These are phyloP conservation scores for Penicillium canariense DNA, from an alignment of 495 filamentous ascomycete genomes.

Conservation along the genomic window DNA sequence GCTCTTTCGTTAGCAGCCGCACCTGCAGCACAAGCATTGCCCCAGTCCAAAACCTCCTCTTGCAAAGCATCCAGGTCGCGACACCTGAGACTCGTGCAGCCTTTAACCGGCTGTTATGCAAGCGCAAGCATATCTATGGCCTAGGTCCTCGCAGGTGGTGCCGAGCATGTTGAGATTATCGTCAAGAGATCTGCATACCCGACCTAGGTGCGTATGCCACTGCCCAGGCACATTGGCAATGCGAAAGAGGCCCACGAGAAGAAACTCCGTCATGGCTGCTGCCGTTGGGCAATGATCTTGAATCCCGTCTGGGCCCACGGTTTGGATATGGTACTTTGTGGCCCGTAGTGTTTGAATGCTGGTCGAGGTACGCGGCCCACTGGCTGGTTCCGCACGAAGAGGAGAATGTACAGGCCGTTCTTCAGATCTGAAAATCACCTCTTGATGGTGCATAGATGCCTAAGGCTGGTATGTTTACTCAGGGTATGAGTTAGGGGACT, in stretches of 20 bases:
- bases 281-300: slow-evolving; percentile 9
- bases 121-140: slow-evolving; percentile 12
- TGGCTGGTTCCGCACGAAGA: slow-evolving; percentile 15
- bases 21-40: slow-evolving; percentile 8
- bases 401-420: slow-evolving; percentile 20
- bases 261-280: slow-evolving; percentile 12
- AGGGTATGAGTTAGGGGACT: not conserved
- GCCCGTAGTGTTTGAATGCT: not conserved
- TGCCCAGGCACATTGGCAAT: slow-evolving; percentile 8
- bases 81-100: slow-evolving; percentile 10
- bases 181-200: slow-evolving; percentile 8
- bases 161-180: slow-evolving; percentile 5
- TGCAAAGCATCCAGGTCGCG: slow-evolving; percentile 10
- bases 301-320: slow-evolving; percentile 14
- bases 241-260: slow-evolving; percentile 19
- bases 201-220: slow-evolving; percentile 2
- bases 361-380: slow-evolving; percentile 24
- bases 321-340: slow-evolving; percentile 22
- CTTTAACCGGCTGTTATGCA: slow-evolving; percentile 3
- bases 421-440: not conserved
- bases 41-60: slow-evolving; percentile 17
- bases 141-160: slow-evolving; percentile 14
- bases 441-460: not conserved
- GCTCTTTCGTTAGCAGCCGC: slow-evolving; percentile 6
- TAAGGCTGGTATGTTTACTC: not conserved